phyloP scores from a whole-genome alignment of 345 rosid species.

The Syzygium grande region DNA sequence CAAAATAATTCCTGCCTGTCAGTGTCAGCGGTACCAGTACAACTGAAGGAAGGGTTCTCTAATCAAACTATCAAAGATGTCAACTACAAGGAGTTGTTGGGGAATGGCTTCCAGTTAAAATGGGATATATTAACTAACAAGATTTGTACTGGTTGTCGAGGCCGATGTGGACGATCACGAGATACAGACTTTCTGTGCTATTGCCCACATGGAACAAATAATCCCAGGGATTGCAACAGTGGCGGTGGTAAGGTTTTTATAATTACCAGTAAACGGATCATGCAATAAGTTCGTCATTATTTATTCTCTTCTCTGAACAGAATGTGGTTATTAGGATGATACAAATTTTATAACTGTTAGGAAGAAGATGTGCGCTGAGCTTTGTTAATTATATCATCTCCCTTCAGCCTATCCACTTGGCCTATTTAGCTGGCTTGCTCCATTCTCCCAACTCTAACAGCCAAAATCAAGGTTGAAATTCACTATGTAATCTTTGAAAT shows the following conservation, averaged over 20 bases:
- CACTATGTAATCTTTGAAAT: too few species aligned
- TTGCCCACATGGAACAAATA: not conserved
- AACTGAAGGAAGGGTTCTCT: not conserved
- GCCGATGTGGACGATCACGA: not conserved
- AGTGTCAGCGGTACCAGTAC: not conserved
- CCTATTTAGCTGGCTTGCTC: too few species aligned
- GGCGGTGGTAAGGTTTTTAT: not conserved
- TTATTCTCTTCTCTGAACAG: not conserved
- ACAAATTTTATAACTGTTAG: too few species aligned
- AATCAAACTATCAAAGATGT: not conserved
- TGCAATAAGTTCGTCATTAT: not conserved
- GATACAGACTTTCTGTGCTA: not conserved
- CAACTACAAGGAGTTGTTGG: not conserved
- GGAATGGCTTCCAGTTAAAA: not conserved
- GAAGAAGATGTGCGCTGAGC: too few species aligned
- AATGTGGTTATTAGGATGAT: not conserved
- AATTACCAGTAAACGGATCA: not conserved
- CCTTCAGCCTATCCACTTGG: too few species aligned
- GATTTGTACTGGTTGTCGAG: not conserved
- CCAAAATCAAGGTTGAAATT: too few species aligned
- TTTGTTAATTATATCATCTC: too few species aligned
- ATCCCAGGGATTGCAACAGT: not conserved
- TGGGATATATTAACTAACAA: not conserved
- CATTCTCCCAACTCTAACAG: too few species aligned
- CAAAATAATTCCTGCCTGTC: not conserved